Conservation (phyloP, 257 asterid genomes). For the Eucommia ulmoides region DNA sequence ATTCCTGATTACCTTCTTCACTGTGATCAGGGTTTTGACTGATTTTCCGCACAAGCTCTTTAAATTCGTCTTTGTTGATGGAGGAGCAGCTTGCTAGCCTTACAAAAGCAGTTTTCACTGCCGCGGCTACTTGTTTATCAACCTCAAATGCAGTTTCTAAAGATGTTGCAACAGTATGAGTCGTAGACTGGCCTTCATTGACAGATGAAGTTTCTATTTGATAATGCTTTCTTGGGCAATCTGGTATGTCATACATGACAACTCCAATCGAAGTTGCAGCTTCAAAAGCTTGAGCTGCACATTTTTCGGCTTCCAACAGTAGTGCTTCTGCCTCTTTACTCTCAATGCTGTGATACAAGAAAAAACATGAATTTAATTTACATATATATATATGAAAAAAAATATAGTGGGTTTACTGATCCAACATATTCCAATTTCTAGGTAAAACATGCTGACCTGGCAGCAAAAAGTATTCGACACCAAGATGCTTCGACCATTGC, state of each 20-base stretch:
- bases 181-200: conserved; percentile 34
- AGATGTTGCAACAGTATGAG: conserved; percentile 64
- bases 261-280: conserved; percentile 72
- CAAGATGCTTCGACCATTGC: conserved; percentile 96
- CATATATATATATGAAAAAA: background rate
- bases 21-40: conserved; percentile 71
- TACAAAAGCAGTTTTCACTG: conserved; percentile 71
- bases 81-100: conserved; percentile 67
- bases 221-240: conserved; percentile 35
- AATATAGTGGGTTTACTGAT: background rate
- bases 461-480: conserved; percentile 90
- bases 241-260: conserved; percentile 55
- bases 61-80: conserved; percentile 57
- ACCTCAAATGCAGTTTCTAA: conserved; percentile 84
- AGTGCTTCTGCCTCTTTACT: conserved; percentile 68
- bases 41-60: conserved; percentile 61
- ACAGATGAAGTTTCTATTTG: conserved; percentile 36
- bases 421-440: no score
- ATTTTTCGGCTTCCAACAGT: conserved; percentile 40
- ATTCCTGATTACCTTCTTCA: conserved; percentile 29
- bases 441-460: conserved; percentile 33
- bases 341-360: conserved; percentile 42
- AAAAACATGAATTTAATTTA: no score
- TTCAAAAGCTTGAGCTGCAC: conserved; percentile 71
- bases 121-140: conserved; percentile 87